Conservation (phyloP, 495 filamentous ascomycete species). For the Talaromyces wortmannii region DNA sequence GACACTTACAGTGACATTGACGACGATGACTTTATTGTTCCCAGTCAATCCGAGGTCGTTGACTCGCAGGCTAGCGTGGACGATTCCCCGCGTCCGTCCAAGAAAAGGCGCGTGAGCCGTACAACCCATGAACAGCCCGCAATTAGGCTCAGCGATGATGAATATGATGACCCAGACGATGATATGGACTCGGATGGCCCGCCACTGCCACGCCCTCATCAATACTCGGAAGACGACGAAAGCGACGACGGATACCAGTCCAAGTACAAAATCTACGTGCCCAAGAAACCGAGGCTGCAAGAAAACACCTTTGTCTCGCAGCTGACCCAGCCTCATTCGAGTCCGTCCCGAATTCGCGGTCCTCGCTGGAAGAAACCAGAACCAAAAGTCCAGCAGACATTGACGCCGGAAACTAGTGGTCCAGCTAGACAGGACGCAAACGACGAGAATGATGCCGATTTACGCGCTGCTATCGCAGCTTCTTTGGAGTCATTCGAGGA, state of each 20-base stretch:
- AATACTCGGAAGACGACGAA: conserved; percentile 12
- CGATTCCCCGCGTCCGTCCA: conserved; percentile 20
- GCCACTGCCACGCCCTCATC: conserved; percentile 7
- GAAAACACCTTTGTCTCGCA: conserved; percentile 50
- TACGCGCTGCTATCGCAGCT: conserved; percentile 32
- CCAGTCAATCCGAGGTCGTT: conserved; percentile 10
- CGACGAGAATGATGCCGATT: conserved; percentile 24
- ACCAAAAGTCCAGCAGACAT: conserved; percentile 7
- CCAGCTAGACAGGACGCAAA: conserved; percentile 1
- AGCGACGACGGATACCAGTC: conserved; percentile 14
- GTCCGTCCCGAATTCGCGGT: conserved; percentile 44
- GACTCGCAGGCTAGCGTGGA: background rate
- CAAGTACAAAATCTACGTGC: conserved; percentile 37
- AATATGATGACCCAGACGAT: conserved; percentile 6
- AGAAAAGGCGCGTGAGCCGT: conserved; percentile 25
- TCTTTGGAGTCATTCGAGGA: conserved; percentile 35
- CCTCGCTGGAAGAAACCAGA: conserved; percentile 46
- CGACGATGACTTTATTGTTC: conserved; percentile 26
- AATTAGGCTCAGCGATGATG: conserved; percentile 13
- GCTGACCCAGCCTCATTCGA: conserved; percentile 41
- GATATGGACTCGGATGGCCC: background rate
- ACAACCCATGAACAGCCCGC: background rate
- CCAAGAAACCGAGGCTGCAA: conserved; percentile 29
- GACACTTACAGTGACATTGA: conserved; percentile 12
- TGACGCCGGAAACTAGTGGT: background rate